Percentiles rank a stretch among this genome's conserved stretches.
Evolutionary conservation across 208 protist genomes (phyloP).

Genomic region (Wallacemonas sp.): DNA sequence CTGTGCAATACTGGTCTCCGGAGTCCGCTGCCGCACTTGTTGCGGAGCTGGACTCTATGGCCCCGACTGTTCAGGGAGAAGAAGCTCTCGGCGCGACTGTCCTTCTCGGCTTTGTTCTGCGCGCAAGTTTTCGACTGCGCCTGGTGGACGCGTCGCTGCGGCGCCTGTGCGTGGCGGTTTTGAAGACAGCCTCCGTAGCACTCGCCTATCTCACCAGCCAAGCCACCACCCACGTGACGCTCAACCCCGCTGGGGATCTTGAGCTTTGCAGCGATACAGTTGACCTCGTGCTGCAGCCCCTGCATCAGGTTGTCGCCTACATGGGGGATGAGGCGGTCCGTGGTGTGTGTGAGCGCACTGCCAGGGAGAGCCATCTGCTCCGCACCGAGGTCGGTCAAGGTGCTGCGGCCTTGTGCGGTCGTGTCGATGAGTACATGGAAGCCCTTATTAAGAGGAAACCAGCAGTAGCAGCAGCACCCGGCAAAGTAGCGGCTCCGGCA

Average conservation of each 20-base stretch:
- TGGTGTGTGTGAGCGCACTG: not conserved
- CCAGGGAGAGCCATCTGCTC: not conserved
- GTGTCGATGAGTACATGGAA: not conserved
- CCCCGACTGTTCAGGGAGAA: too few species aligned
- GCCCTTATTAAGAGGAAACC: not conserved
- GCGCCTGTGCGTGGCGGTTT: not conserved
- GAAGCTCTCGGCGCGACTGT: slow-evolving; percentile 34
- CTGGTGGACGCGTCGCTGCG: not conserved
- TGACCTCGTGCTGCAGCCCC: not conserved
- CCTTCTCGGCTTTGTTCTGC: slow-evolving; percentile 27
- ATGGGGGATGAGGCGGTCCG: not conserved
- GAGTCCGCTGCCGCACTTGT: too few species aligned
- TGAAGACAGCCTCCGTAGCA: not conserved
- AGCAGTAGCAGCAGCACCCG: too few species aligned
- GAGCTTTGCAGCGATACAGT: not conserved
- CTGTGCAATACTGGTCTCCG: slow-evolving; percentile 7
- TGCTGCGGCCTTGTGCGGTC: too few species aligned
- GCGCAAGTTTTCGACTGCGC: not conserved
- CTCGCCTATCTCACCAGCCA: too few species aligned
- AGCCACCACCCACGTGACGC: too few species aligned
- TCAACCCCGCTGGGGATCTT: too few species aligned
- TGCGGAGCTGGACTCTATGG: too few species aligned
- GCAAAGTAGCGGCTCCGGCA: not conserved
- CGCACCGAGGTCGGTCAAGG: too few species aligned
- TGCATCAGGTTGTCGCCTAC: too few species aligned